Evolutionary conservation across 768 basidiomycete genomes (phyloP), one percentile per base, ranked within the genome.

Genomic region (Mycena alexandri): DNA sequence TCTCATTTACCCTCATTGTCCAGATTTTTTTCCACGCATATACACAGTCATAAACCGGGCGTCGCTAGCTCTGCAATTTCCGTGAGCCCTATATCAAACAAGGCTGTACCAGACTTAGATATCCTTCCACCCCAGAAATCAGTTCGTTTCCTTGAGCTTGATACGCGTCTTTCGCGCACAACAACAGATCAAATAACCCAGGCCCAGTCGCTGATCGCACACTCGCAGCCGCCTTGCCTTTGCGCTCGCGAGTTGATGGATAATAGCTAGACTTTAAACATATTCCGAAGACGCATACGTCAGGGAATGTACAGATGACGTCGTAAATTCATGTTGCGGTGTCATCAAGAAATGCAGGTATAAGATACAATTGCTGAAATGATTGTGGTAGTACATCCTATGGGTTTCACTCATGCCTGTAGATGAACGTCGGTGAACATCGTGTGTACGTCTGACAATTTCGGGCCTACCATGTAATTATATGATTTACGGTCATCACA

Each of bases 401-500:
- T 25, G 21, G 24, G 25, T 9, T 29, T 46, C 24, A 51, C 48
- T 65, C 59, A 66, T 66, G 65, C 65, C 65, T 66, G 13, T 11
- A 12, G 36, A 17, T 21, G 34, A 3, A 46, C 14, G 16, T 52
- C 25, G 9, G 25, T 65, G 5, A 65, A 47, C 33, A 19, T 36
- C 9, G 5, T 13, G 33, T 36, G 3, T 19, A 19, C 22, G n/a
- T 3, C 17, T 7, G 43, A 17, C 9, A 17, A n/a, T 38, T 19
- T 25, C 34, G 44, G 42, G 10, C 66, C 43, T 68, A 85, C 85
- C 71, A 94, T 75, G 77, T 95, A 95, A 75, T 90, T 93, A 78
- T 96, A 96, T 58, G 93, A 95, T 79, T 90, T 94, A 65, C 93
- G 89, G 74, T 95, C 92, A 43, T 91, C 91, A 74, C 92, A 92